Evolutionary conservation across 345 rosid species (phyloP), one percentile per base, ranked within the genome.

Genomic region (Populus pruinosa): DNA sequence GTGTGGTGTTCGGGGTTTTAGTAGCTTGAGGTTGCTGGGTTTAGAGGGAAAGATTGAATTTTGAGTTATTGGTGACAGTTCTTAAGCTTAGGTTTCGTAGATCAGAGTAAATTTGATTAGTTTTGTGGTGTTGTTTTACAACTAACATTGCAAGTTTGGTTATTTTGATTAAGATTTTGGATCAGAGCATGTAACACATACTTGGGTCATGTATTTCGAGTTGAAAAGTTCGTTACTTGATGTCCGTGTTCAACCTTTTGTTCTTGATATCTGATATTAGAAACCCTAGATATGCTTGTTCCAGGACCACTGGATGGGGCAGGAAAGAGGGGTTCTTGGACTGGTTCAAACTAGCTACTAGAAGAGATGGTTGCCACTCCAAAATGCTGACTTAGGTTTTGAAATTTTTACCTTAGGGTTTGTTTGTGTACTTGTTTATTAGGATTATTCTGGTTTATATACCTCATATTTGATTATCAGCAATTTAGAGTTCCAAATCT

Each of bases 41-140:
- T 50, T 84, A 78, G 85, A 75, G 82, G 70, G 47, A 53, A 71
- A 56, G 43, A 64, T 23, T 69, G 65, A 12, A 66, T 63, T 21
- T 78, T 83, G 38, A 67, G 75, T 23, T 67, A 2, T 66, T 53
- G 43, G 56, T 76, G 43, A 21, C 64, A 44, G 55, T 56, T 23
- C 70, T 27, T 41, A 55, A 7, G 64, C 79, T 70, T 70, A 20
- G 68, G 41, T 61, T 70, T 65, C 38, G 43, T 44, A 76, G 85
- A 79, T 87, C 86, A 76, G 36, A 77, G 55, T 72, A 27, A 25
- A 74, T 67, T 53, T 55, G 4, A 55, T 71, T 71, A 11, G 12
- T 38, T 41, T 9, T 44, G 13, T 68, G 77, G 49, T 66, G 25
- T 62, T 75, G 55, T 72, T 71, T 55, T 77, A 31, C 39, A 67